These are phyloP conservation scores for Cokeromyces recurvatus DNA, from an alignment of 371 early-diverging fungal species.

Conservation along the genomic window DNA sequence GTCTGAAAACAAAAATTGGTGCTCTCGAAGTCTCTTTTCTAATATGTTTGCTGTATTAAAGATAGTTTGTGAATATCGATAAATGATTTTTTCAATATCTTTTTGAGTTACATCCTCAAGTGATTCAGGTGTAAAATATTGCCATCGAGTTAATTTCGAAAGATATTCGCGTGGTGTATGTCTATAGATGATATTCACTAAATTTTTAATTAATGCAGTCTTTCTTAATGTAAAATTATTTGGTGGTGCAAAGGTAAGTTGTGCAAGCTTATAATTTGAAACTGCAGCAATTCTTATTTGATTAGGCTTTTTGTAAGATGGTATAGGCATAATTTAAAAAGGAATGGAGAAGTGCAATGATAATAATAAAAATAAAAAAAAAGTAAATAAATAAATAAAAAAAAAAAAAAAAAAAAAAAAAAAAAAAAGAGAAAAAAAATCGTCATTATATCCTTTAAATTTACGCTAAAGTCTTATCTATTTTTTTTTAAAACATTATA, in stretches of 20 bases:
- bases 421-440: too few species aligned
- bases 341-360: too few species aligned
- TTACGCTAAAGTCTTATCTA: too few species aligned
- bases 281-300: slow-evolving; percentile 18
- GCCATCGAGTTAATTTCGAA: slow-evolving; percentile 17
- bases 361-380: too few species aligned
- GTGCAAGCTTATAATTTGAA: slow-evolving; percentile 24
- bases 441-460: too few species aligned
- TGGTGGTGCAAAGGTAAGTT: slow-evolving; percentile 21
- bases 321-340: too few species aligned
- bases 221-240: slow-evolving; percentile 14
- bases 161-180: background rate
- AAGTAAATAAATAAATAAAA: too few species aligned
- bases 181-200: slow-evolving; percentile 15
- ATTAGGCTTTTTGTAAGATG: background rate
- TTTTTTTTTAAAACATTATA: too few species aligned
- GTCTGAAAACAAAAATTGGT: background rate
- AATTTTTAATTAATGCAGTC: slow-evolving; percentile 25
- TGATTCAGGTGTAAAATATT: slow-evolving; percentile 16
- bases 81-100: slow-evolving; percentile 6
- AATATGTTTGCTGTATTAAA: background rate
- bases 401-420: too few species aligned
- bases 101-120: slow-evolving; percentile 2
- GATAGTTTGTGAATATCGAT: slow-evolving; percentile 4
- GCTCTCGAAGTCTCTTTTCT: background rate